A percentile compares a stretch with the other conserved stretches of the same genome.
phyloP scores from a whole-genome alignment of 2,329 filamentous ascomycete genomes.

The Trichoderma breve region DNA sequence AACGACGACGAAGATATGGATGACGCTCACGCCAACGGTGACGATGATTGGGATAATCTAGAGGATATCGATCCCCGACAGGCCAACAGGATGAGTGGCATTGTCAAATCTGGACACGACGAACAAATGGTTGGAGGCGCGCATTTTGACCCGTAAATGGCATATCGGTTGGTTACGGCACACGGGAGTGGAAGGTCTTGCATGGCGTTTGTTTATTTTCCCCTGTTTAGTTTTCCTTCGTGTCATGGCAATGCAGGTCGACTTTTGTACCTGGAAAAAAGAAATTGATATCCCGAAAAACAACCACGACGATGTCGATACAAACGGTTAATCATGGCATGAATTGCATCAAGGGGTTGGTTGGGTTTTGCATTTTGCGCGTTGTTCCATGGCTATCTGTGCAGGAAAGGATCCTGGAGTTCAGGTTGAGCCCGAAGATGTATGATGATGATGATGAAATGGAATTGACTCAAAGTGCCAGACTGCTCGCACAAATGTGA shows the following conservation, averaged over 20 bases:
- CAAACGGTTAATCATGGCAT: conserved; percentile 36
- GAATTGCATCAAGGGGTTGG: conserved; percentile 37
- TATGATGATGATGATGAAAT: conserved; percentile 14
- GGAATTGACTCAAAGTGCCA: conserved; percentile 17
- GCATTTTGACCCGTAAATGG: conserved; percentile 60
- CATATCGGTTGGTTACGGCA: not conserved
- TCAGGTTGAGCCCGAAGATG: conserved; percentile 21
- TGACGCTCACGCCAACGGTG: conserved; percentile 55
- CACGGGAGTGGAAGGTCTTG: not conserved
- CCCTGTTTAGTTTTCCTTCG: conserved; percentile 27
- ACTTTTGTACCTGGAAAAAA: conserved; percentile 29
- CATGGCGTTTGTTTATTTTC: conserved; percentile 20
- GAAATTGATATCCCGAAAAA: conserved; percentile 28
- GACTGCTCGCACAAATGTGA: not conserved
- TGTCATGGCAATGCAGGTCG: conserved; percentile 23
- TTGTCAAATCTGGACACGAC: conserved; percentile 57
- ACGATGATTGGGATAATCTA: conserved; percentile 55
- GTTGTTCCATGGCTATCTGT: conserved; percentile 23
- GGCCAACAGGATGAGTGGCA: conserved; percentile 62
- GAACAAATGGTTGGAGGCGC: conserved; percentile 62
- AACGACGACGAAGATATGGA: conserved; percentile 60
- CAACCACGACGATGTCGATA: conserved; percentile 24
- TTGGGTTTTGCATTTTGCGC: conserved; percentile 32
- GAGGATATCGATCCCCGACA: conserved; percentile 53
- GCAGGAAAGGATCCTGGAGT: conserved; percentile 24